A percentile compares a stretch with the other conserved stretches of the same genome.
These are phyloP conservation scores for Penicillium sp. DNA, from an alignment of 2,329 filamentous ascomycete species.

Conservation along the genomic window DNA sequence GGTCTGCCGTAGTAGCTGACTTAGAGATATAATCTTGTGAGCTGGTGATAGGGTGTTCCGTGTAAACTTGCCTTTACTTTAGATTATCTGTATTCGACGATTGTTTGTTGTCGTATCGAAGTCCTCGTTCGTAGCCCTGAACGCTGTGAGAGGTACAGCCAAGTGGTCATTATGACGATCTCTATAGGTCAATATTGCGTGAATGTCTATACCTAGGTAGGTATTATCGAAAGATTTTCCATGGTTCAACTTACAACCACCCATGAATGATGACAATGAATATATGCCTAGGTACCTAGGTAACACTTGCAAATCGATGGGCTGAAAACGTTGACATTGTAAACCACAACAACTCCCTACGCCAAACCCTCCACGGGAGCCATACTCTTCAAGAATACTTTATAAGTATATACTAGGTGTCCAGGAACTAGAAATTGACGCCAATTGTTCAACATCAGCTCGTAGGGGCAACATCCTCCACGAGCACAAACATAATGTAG, in stretches of 20 bases:
- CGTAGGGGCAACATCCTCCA: neutral
- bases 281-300: neutral
- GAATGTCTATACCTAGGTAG: no score
- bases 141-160: neutral
- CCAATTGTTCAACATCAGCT: neutral
- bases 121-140: neutral
- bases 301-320: neutral
- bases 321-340: neutral
- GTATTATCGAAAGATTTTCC: neutral
- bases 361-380: no score
- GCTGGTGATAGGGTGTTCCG: neutral
- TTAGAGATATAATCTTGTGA: neutral
- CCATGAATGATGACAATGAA: neutral
- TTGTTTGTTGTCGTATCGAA: neutral
- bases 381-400: no score
- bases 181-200: neutral
- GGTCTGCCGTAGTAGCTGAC: neutral
- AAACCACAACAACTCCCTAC: no score
- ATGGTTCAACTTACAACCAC: neutral
- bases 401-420: neutral
- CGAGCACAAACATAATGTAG: neutral
- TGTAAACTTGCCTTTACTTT: neutral
- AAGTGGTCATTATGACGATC: neutral
- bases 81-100: neutral
- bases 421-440: neutral